Conservation (phyloP, 805 yeast species). For the Clavispora phyllophila region DNA sequence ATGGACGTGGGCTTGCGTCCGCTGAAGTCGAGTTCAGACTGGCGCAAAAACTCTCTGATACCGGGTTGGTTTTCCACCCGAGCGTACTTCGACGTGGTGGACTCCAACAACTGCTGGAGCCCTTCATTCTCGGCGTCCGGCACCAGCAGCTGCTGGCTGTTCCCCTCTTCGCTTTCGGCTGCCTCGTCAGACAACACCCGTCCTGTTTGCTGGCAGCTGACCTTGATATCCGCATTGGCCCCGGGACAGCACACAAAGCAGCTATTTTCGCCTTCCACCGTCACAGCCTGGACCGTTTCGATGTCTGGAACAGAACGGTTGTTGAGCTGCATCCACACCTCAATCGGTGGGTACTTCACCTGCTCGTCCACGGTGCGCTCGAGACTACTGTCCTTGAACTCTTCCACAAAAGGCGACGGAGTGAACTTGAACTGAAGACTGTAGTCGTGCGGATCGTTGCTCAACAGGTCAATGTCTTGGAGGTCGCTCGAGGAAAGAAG, state of each 20-base stretch:
- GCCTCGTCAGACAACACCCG: constrained; percentile 21
- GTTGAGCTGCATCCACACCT: constrained; percentile 47
- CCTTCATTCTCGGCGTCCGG: neutral
- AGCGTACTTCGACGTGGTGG: constrained; percentile 22
- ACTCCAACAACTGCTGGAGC: neutral
- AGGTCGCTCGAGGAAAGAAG: constrained; percentile 14
- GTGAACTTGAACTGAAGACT: constrained; percentile 41
- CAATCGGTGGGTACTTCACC: constrained; percentile 47
- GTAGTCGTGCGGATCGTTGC: constrained; percentile 24
- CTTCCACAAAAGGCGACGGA: constrained; percentile 37
- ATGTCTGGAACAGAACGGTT: constrained; percentile 32
- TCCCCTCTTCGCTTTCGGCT: neutral
- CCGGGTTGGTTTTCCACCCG: constrained; percentile 38
- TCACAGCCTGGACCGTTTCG: constrained; percentile 36
- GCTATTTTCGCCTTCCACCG: constrained; percentile 43
- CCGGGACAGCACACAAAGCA: constrained; percentile 40
- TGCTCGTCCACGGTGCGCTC: constrained; percentile 11
- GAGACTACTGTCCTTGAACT: constrained; percentile 2
- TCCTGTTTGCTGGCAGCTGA: constrained; percentile 36
- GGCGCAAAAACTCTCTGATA: constrained; percentile 33
- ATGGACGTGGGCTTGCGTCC: constrained; percentile 31
- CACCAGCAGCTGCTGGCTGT: neutral
- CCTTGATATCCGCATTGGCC: constrained; percentile 39
- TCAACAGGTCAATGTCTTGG: constrained; percentile 6
- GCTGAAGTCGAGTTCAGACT: constrained; percentile 36